Conservation (phyloP, 2,329 filamentous ascomycete species). For the Rachicladosporium sp. region DNA sequence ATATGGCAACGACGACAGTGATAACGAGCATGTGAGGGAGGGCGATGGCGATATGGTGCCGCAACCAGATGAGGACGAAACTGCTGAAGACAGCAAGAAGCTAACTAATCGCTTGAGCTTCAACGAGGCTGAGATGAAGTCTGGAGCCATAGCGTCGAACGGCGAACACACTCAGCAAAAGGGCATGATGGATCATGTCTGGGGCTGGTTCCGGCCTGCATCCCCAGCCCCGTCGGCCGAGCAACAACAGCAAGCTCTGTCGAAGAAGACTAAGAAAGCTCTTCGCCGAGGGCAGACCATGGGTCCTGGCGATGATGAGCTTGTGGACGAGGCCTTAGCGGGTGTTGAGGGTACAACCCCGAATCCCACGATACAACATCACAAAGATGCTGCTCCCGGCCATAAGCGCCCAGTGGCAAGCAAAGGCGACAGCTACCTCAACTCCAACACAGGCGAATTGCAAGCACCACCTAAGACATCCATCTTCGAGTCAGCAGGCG, state of each 20-base stretch:
- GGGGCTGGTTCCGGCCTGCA: constrained; percentile 58
- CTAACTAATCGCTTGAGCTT: constrained; percentile 16
- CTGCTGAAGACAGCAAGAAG: constrained; percentile 44
- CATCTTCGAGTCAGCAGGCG: constrained; percentile 88
- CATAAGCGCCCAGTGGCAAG: constrained; percentile 32
- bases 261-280: constrained; percentile 22
- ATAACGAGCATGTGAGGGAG: constrained; percentile 14
- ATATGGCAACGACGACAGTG: constrained; percentile 14
- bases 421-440: constrained; percentile 39
- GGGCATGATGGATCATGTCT: constrained; percentile 41
- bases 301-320: constrained; percentile 28
- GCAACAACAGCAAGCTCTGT: neutral
- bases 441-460: constrained; percentile 22
- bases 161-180: constrained; percentile 19
- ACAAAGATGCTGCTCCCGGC: constrained; percentile 9
- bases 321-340: constrained; percentile 10
- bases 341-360: constrained; percentile 12
- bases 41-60: constrained; percentile 42
- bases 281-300: constrained; percentile 59
- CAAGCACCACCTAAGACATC: constrained; percentile 74
- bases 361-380: constrained; percentile 20
- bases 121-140: constrained; percentile 35
- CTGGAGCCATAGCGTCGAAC: too few species aligned
- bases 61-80: constrained; percentile 54
- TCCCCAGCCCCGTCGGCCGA: constrained; percentile 15